phyloP scores from a whole-genome alignment of 2,329 filamentous ascomycete species.

The Cladophialophora carrionii region DNA sequence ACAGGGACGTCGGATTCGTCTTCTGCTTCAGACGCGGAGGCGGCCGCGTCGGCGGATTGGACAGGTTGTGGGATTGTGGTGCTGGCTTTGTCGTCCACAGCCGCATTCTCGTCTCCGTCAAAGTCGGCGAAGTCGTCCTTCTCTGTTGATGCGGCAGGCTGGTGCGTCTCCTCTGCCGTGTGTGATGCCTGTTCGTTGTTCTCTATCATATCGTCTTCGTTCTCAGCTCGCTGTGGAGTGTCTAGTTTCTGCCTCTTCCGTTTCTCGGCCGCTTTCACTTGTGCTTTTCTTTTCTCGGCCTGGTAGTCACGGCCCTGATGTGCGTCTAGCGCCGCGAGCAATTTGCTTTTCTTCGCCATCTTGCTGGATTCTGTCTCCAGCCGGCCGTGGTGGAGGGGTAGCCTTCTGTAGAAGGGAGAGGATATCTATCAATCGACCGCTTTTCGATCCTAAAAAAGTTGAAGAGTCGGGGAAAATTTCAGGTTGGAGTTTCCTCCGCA shows the following conservation, averaged over 20 bases:
- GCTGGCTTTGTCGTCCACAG: slow-evolving; percentile 13
- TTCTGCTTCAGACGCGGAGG: slow-evolving; percentile 65
- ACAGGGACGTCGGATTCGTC: slow-evolving; percentile 87
- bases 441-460: neutral
- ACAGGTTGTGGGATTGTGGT: slow-evolving; percentile 44
- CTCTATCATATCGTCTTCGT: slow-evolving; percentile 20
- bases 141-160: neutral
- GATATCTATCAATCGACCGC: neutral
- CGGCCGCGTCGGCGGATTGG: slow-evolving; percentile 49
- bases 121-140: slow-evolving; percentile 27
- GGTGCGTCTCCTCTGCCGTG: neutral
- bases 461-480: slow-evolving; percentile 8
- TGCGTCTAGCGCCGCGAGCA: slow-evolving; percentile 62
- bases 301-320: slow-evolving; percentile 69
- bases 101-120: neutral
- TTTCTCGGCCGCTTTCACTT: slow-evolving; percentile 56
- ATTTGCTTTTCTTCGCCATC: slow-evolving; percentile 61
- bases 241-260: slow-evolving; percentile 45
- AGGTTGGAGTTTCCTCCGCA: slow-evolving; percentile 2
- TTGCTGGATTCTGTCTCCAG: neutral
- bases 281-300: slow-evolving; percentile 75
- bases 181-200: slow-evolving; percentile 6
- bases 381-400: neutral
- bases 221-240: neutral
- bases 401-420: neutral